Evolutionary conservation across 208 protist genomes (phyloP), one percentile per base, ranked within the genome.

Genomic region (Sergeia podlipaevii): DNA sequence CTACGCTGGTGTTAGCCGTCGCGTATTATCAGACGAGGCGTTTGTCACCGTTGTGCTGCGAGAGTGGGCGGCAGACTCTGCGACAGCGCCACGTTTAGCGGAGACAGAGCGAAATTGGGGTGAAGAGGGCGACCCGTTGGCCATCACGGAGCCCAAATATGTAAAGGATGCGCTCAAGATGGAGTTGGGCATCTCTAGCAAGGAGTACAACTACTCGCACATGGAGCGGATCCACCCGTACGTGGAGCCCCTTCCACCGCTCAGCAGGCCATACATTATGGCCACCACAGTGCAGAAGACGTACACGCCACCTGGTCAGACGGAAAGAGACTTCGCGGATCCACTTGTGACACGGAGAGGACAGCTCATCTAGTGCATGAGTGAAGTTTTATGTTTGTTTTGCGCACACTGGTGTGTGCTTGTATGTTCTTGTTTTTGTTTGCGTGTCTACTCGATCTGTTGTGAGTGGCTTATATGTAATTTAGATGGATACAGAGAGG

Each of bases 61-160:
- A 27, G 74, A 85, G 43, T 93, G 84, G 79, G 65, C 60, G 13
- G 78, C 85, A 0, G 89, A 95, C 53, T 55, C 72, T 29, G 36
- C 71, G 21, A 56, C 41, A 13, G 55, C 46, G 5, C 89, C 89
- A 2, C 77, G 28, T 34, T 64, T 92, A 55, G 43, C 74, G 54
- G 74, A 85, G 48, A 95, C 89, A 41, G 36, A 37, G 15, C 79
- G 85, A 18, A 72, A 80, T 36, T 95, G 89, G 89, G 77, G 74
- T 13, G 65, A 63, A 0, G 65, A 69, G 8, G 88, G 88, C 24
- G 78, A 95, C 51, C 80, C 83, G 8, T 74, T 91, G 3, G 69
- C 48, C 27, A 60, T 80, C 27, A 46, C 59, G n/a, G 65, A 51
- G 13, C 69, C 87, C 2, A 63, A 69, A 32, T 79, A 69, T 42